Evolutionary conservation across 768 basidiomycete genomes (phyloP), one percentile per base, ranked within the genome.

Genomic region (Mycena chlorophos): DNA sequence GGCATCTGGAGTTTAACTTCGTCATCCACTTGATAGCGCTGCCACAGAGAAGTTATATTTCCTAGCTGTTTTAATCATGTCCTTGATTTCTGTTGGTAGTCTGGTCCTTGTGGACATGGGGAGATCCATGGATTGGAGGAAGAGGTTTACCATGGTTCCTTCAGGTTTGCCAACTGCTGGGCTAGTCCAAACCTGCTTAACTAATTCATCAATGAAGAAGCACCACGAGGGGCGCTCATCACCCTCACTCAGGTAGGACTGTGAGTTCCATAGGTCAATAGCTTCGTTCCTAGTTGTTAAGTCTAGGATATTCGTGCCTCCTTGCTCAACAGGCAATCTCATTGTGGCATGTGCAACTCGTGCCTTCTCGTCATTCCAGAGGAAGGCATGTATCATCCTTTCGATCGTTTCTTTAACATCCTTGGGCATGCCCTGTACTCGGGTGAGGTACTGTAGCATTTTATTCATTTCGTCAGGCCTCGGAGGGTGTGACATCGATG

Each of bases 361-460:
- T 3, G 54, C 46, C 17, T 23, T 51, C 20, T 45, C 45, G 12
- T 56, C 52, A 10, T 52, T 45, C 61, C 61, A 62, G 10, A 62
- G 26, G 38, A 58, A 58, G 8, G 16, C 14, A 5, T 55, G 28
- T 10, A 39, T 5, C 0, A 39, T 22, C 27, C 16, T 31, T 8
- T 29, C 16, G 5, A 58, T 17, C 5, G 49, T 19, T 16, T 52
- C 19, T 38, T 52, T 51, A 19, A 61, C 47, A 10, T 43, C 51
- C n/a, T 54, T 53, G 45, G 67, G 67, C 68, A 69, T 69, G 3
- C 68, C 65, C 49, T 68, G 67, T 0, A 61, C 62, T 37, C 52
- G 55, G 0, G 66, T 60, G 2, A 66, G n/a, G n/a, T n/a, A n/a
- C n/a, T n/a, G n/a, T n/a, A n/a, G n/a, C n/a, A n/a, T n/a, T n/a